Conservation (phyloP, 2,329 filamentous ascomycete genomes). For the Monilinia fructigena region DNA sequence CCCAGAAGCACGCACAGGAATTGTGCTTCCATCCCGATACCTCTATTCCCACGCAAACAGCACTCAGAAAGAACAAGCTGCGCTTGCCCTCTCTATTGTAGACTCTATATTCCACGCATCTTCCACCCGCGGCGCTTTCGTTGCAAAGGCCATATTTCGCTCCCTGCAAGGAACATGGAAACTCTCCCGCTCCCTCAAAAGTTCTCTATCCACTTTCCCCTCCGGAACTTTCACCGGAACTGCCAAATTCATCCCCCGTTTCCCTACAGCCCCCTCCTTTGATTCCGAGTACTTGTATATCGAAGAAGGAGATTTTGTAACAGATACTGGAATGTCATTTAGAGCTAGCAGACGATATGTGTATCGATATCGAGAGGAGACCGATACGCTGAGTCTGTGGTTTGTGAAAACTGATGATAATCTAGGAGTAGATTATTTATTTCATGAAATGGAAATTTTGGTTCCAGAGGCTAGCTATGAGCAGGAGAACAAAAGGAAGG, state of each 20-base stretch:
- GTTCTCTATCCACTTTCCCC: constrained; percentile 56
- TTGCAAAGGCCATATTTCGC: constrained; percentile 66
- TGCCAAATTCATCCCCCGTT: constrained; percentile 62
- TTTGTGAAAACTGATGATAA: constrained; percentile 62
- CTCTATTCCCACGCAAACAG: constrained; percentile 42
- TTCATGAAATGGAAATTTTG: constrained; percentile 68
- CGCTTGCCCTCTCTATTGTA: constrained; percentile 43
- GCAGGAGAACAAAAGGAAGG: neutral
- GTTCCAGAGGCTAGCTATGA: constrained; percentile 39
- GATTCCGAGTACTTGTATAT: constrained; percentile 62
- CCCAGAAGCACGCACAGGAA: constrained; percentile 43
- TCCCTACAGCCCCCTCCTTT: constrained; percentile 51
- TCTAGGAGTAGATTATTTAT: constrained; percentile 66
- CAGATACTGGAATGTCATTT: constrained; percentile 42
- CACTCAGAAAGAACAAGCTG: constrained; percentile 44
- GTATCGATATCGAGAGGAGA: constrained; percentile 64
- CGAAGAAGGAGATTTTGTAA: constrained; percentile 64
- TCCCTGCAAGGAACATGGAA: constrained; percentile 70
- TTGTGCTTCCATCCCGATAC: constrained; percentile 49
- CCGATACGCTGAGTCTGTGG: constrained; percentile 67
- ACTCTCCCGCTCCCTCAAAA: constrained; percentile 56
- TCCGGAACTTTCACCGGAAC: constrained; percentile 64
- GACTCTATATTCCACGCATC: constrained; percentile 30
- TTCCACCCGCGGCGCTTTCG: constrained; percentile 47
- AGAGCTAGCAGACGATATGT: constrained; percentile 64